These are phyloP conservation scores for Dissoconium aciculare DNA, from an alignment of 2,329 filamentous ascomycete species.

Conservation along the genomic window DNA sequence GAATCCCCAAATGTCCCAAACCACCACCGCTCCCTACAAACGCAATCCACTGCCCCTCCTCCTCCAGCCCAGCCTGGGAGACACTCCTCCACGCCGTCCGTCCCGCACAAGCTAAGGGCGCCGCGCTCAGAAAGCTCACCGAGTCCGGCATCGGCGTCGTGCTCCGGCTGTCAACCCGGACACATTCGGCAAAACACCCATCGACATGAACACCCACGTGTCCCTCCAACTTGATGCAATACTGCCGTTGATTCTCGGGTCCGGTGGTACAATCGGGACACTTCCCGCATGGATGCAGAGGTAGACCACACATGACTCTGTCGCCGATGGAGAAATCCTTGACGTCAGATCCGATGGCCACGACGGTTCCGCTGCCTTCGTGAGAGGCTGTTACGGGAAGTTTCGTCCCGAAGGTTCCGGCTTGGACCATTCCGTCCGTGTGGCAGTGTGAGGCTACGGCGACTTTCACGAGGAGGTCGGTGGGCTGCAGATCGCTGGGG, in stretches of 20 bases:
- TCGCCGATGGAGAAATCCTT: slow-evolving; percentile 35
- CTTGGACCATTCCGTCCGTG: slow-evolving; percentile 43
- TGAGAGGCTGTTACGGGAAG: slow-evolving; percentile 43
- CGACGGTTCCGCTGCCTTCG: slow-evolving; percentile 43
- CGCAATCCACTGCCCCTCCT: slow-evolving; percentile 27
- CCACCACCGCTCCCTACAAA: slow-evolving; percentile 38
- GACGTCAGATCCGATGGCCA: slow-evolving; percentile 31
- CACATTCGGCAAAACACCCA: slow-evolving; percentile 45
- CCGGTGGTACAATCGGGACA: slow-evolving; percentile 41
- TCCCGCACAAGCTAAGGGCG: slow-evolving; percentile 43
- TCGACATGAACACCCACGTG: slow-evolving; percentile 37
- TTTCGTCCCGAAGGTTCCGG: slow-evolving; percentile 34
- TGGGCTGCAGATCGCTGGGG: slow-evolving; percentile 26
- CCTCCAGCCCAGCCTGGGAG: slow-evolving; percentile 27
- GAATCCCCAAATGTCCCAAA: slow-evolving; percentile 39
- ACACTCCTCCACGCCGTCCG: slow-evolving; percentile 37
- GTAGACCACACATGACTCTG: slow-evolving; percentile 42
- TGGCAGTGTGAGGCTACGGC: slow-evolving; percentile 48
- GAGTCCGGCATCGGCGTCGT: slow-evolving; percentile 35
- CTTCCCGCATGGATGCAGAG: slow-evolving; percentile 37
- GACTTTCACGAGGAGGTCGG: slow-evolving; percentile 46
- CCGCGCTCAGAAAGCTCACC: slow-evolving; percentile 37
- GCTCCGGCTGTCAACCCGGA: slow-evolving; percentile 34
- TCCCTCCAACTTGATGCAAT: slow-evolving; percentile 34
- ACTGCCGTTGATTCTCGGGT: slow-evolving; percentile 37